Conservation (phyloP, 345 rosid genomes). For the Salix caprea region DNA sequence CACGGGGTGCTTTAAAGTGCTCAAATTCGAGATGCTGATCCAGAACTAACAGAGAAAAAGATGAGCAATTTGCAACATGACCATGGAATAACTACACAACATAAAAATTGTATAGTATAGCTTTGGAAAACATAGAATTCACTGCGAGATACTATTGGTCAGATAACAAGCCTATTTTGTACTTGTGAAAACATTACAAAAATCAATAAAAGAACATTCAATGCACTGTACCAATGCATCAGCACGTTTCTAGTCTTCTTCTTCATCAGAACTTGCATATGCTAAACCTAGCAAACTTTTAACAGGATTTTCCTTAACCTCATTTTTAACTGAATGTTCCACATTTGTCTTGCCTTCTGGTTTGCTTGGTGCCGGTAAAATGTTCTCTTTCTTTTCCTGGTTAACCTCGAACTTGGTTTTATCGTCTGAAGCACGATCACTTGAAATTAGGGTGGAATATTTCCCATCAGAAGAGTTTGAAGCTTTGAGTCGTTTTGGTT, state of each 20-base stretch:
- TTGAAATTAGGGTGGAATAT: slow-evolving; percentile 25
- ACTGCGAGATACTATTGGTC: not conserved
- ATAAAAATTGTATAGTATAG: not conserved
- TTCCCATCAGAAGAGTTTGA: slow-evolving; percentile 30
- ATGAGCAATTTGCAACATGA: slow-evolving; percentile 2
- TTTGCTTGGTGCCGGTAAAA: slow-evolving; percentile 18
- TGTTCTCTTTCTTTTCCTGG: slow-evolving; percentile 26
- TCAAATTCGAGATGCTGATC: not conserved
- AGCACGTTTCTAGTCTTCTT: slow-evolving; percentile 28
- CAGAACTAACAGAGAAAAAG: not conserved
- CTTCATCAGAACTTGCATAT: slow-evolving; percentile 86
- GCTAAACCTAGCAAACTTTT: slow-evolving; percentile 74
- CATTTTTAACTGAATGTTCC: slow-evolving; percentile 1
- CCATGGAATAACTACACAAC: slow-evolving; percentile 27
- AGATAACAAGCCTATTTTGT: not conserved
- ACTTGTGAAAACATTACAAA: not conserved
- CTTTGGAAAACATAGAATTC: slow-evolving; percentile 3
- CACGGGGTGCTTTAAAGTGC: slow-evolving; percentile 41
- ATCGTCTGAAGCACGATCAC: slow-evolving; percentile 24
- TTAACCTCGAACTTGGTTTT: slow-evolving; percentile 18
- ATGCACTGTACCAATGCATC: slow-evolving; percentile 27
- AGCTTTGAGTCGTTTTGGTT: slow-evolving; percentile 59
- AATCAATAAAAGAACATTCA: not conserved
- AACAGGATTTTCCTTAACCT: slow-evolving; percentile 29
- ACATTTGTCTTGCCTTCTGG: slow-evolving; percentile 24